Evolutionary conservation across 2,329 filamentous ascomycete species (phyloP).

Genomic region (Cordyceps cicadae): DNA sequence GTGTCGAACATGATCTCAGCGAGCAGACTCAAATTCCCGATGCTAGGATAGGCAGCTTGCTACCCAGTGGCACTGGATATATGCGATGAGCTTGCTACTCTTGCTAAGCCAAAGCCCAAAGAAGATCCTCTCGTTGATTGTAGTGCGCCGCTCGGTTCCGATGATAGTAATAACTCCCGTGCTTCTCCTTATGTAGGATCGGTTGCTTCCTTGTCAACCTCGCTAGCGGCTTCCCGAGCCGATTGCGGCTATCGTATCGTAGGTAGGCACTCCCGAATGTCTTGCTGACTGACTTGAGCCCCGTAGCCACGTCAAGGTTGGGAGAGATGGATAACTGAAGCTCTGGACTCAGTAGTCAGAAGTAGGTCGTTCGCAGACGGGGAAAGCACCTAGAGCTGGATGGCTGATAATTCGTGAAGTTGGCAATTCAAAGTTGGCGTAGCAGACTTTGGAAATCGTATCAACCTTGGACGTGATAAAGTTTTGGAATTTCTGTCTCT

Average conservation of each 20-base stretch:
- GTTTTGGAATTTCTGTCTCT: not conserved
- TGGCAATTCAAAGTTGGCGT: not conserved
- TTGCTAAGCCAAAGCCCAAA: not conserved
- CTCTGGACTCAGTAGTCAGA: not conserved
- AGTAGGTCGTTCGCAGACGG: not conserved
- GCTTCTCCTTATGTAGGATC: not conserved
- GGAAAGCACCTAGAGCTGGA: not conserved
- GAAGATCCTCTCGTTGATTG: not conserved
- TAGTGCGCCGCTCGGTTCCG: not conserved
- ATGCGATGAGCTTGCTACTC: not conserved
- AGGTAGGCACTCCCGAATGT: not conserved
- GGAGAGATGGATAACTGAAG: too few relatives aligned
- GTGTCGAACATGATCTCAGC: slow-evolving; percentile 18
- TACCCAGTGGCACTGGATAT: not conserved
- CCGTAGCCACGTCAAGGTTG: too few relatives aligned
- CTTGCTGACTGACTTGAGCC: too few relatives aligned
- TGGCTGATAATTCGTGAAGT: not conserved
- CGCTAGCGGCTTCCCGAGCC: too few relatives aligned
- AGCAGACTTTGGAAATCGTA: not conserved
- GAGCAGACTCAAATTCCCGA: not conserved
- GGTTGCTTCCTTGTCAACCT: not conserved
- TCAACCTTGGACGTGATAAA: not conserved
- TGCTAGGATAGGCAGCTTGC: not conserved
- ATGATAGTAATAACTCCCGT: not conserved
- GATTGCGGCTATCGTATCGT: not conserved